Base-by-base conservation (phyloP, 495 filamentous ascomycete species). In the Hypoxylon crocopeplum region DNA sequence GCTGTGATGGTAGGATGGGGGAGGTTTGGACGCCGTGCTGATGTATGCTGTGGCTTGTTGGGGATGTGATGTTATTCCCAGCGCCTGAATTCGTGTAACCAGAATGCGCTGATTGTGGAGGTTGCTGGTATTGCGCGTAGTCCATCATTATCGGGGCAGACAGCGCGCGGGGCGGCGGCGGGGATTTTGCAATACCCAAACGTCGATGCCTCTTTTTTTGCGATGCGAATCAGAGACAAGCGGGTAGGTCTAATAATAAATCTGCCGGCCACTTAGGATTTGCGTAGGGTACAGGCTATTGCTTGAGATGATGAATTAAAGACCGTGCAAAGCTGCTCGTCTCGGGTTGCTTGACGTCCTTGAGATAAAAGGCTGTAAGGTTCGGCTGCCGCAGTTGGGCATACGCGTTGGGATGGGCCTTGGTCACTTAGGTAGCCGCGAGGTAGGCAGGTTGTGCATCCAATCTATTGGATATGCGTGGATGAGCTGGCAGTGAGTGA, bases 41-140 rank as follows among this genome's bases (percentile, higher is more conserved):
- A 53, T 79, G 77, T 66, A 79, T 72, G 52, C 68, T 79, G 69
- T 84, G 81, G 56, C 75, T 82, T 17, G 82, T 80, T 24, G 82
- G 81, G 17, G 85, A 86, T 21, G 84, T 83, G 69, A 86, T 85
- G 62, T 79, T 81, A 77, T 79, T 84, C 70, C 78, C 71, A 68
- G 76, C 71, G 75, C 82, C 75, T 62, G 80, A 78, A 76, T 76
- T 71, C 52, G 74, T 74, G 72, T 84, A 76, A 66, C 73, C 72
- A 67, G 76, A 81, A 75, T 87, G 84, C 49, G 81, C 72, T 70
- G 72, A 75, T 67, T 79, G 80, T 68, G 77, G 77, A 71, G 83
- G 82, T 75, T 82, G 78, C 67, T 82, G 83, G 68, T 87, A 86
- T 82, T 82, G 81, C 66, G 84, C 82, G 84, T 88, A 88, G 73